A percentile compares a stretch with the other conserved stretches of the same genome.
Evolutionary conservation across 495 filamentous ascomycete genomes (phyloP).

Genomic region (Lasiosphaeris hirsuta): DNA sequence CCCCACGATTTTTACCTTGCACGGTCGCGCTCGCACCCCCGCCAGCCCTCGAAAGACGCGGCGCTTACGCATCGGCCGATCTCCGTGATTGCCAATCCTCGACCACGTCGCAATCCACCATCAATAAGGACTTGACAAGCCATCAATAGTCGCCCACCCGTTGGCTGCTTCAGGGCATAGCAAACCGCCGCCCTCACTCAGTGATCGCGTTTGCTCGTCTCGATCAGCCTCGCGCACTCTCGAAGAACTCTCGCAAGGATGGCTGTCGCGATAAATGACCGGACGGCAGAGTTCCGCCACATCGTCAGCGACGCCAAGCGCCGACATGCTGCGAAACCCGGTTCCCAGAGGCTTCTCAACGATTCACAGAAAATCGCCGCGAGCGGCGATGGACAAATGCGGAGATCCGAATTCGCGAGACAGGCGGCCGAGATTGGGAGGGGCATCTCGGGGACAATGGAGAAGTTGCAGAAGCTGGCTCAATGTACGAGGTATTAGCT

Average conservation of each 20-base stretch:
- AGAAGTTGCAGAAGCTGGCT: conserved; percentile 86
- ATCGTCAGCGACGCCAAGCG: conserved; percentile 82
- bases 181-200: background rate
- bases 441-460: conserved; percentile 88
- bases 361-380: conserved; percentile 68
- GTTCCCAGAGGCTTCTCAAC: conserved; percentile 72
- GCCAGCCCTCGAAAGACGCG: background rate
- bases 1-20: background rate
- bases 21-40: background rate
- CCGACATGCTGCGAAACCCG: conserved; percentile 65
- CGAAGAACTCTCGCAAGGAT: conserved; percentile 28
- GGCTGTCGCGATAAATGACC: conserved; percentile 86
- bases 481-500: conserved; percentile 55
- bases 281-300: conserved; percentile 88
- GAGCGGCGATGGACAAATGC: conserved; percentile 56
- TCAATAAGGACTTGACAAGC: background rate
- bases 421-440: conserved; percentile 85
- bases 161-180: background rate
- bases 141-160: background rate
- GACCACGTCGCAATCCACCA: background rate
- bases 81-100: background rate
- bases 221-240: background rate
- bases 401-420: conserved; percentile 77
- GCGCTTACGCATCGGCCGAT: conserved; percentile 5
- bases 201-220: background rate